Percentiles rank a stretch among this genome's conserved stretches.
phyloP scores from a whole-genome alignment of 2,329 filamentous ascomycete genomes.

The Cytospora mali region DNA sequence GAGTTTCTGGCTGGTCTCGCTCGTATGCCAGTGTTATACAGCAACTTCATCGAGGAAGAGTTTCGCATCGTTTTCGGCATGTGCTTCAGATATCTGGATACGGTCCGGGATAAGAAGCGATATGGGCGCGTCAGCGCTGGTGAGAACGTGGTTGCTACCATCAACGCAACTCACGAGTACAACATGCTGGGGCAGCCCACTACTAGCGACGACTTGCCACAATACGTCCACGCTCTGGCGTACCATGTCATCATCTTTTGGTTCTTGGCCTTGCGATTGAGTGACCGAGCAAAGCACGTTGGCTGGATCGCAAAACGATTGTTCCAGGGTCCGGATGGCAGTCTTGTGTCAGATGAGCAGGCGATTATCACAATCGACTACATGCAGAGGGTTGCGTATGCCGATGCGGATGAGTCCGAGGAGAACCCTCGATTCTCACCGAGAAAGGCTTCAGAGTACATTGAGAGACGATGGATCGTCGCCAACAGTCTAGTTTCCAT shows the following conservation, averaged over 20 bases:
- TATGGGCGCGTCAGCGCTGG: constrained; percentile 49
- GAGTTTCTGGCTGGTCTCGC: constrained; percentile 93
- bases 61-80: constrained; percentile 95
- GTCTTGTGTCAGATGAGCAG: constrained; percentile 82
- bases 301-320: constrained; percentile 89
- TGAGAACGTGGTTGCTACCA: constrained; percentile 43
- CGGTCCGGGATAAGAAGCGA: constrained; percentile 70
- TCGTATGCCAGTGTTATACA: constrained; percentile 79
- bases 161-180: constrained; percentile 31
- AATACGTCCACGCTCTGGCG: constrained; percentile 91
- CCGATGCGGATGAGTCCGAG: constrained; percentile 78
- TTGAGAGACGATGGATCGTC: constrained; percentile 70
- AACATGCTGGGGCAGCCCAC: constrained; percentile 38
- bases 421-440: constrained; percentile 67
- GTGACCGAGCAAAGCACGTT: constrained; percentile 81
- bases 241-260: constrained; percentile 97
- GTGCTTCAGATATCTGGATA: constrained; percentile 90
- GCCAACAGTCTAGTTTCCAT: constrained; percentile 75
- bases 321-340: constrained; percentile 75
- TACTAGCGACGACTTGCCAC: constrained; percentile 73
- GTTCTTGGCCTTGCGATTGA: constrained; percentile 87
- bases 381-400: constrained; percentile 86
- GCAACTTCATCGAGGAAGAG: constrained; percentile 88
- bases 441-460: constrained; percentile 65
- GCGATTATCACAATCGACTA: constrained; percentile 93